phyloP scores from a whole-genome alignment of 495 filamentous ascomycete genomes.

The Hyaloscypha variabilis region DNA sequence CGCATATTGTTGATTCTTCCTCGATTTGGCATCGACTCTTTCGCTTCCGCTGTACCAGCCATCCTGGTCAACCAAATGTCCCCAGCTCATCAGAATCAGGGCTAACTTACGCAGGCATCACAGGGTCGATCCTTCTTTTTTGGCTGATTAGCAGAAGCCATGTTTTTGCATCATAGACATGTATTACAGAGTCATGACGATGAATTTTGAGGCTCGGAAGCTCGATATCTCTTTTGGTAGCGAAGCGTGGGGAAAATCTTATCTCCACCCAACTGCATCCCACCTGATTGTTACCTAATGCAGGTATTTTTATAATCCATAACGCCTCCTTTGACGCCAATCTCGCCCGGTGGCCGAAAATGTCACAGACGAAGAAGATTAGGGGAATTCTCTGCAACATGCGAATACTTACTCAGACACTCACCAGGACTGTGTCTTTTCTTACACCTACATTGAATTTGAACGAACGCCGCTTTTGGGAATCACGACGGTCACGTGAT shows the following conservation, averaged over 20 bases:
- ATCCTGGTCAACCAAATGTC: background rate
- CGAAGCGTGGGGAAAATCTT: constrained; percentile 5
- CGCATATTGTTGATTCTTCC: constrained; percentile 62
- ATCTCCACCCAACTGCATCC: constrained; percentile 1
- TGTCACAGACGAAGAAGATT: background rate
- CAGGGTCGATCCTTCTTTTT: constrained; percentile 46
- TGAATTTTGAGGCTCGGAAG: background rate
- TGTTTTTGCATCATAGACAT: constrained; percentile 19
- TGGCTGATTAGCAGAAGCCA: constrained; percentile 38
- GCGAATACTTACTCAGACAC: background rate
- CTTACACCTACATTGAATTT: no score
- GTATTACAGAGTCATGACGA: background rate
- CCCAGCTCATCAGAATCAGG: background rate
- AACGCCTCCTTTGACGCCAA: background rate
- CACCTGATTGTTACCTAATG: background rate
- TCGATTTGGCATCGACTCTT: constrained; percentile 91
- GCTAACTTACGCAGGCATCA: constrained; percentile 58
- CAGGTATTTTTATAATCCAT: background rate
- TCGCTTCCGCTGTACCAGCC: constrained; percentile 53
- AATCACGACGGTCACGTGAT: background rate
- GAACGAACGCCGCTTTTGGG: background rate
- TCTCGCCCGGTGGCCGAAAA: background rate
- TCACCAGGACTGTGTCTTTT: background rate
- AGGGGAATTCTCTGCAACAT: background rate
- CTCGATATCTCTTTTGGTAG: background rate